Base-by-base conservation (phyloP, 805 yeast species). In the Teunomyces barrocoloradensis region DNA sequence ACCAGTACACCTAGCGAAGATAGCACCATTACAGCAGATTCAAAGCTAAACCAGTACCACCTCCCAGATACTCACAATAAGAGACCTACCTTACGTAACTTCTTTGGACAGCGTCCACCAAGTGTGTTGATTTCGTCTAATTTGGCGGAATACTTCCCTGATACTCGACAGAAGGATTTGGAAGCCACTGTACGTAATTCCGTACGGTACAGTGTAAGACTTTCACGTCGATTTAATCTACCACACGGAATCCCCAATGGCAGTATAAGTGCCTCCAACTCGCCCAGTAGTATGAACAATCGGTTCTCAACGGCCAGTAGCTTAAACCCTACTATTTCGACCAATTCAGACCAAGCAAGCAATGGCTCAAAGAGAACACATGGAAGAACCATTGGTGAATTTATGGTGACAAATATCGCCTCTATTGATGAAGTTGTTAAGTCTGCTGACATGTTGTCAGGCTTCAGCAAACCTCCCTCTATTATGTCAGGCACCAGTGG, bases 31-130 rank as follows among this genome's bases (percentile, higher is more conserved):
- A 39, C 42, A 29, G 20, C 29, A n/a, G 42, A 39, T 36, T 12
- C 40, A 12, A 51, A 54, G 33, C 44, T 56, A 13, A 55, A 55
- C 37, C 61, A 60, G 42, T 58, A 52, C 44, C 66, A 59, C 45
- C 51, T 58, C 6, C 58, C 65, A 6, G 68, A 60, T 17, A 44
- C 42, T 13, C 47, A 40, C 20, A 29, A 43, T 13, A 42, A 43
- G 23, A 37, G 41, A 36, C 47, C 59, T 5, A 57, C 63, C 2
- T 51, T 77, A 56, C 72, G 80, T 47, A 74, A 71, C 46, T 77
- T 87, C 49, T 84, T 85, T 64, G 95, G 95, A 20, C 96, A 89
- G 64, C 76, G 99, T 59, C 99, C 99, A 5, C 91, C 98, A 0
- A 84, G 94, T 50, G 96, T 89, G 60, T 78, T 91, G 56, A 94